phyloP scores from a whole-genome alignment of 352 stramenopile genomes.

The Phytophthora nicotianae region DNA sequence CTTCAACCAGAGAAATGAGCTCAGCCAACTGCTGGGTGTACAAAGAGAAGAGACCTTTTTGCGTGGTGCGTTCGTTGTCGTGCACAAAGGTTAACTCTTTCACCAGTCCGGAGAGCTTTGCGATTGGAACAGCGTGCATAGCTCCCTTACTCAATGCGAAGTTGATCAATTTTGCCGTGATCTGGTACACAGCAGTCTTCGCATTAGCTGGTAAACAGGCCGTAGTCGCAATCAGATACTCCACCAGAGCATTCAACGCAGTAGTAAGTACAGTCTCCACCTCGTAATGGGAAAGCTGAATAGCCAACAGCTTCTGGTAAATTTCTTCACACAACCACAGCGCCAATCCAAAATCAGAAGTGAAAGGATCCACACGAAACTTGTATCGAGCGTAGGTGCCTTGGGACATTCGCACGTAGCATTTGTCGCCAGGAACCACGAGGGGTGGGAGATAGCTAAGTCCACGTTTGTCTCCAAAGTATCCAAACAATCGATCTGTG shows the following conservation, averaged over 20 bases:
- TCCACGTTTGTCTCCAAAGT: slow-evolving; percentile 75
- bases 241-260: slow-evolving; percentile 49
- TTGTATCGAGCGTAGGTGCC: slow-evolving; percentile 80
- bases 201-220: slow-evolving; percentile 45
- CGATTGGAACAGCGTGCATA: slow-evolving; percentile 59
- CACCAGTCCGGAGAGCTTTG: slow-evolving; percentile 57
- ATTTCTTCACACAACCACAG: slow-evolving; percentile 76
- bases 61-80: slow-evolving; percentile 64
- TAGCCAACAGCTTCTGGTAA: slow-evolving; percentile 58
- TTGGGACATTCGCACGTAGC: slow-evolving; percentile 69
- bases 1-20: slow-evolving; percentile 64
- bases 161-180: slow-evolving; percentile 69
- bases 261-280: slow-evolving; percentile 66
- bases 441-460: slow-evolving; percentile 71
- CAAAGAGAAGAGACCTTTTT: slow-evolving; percentile 68
- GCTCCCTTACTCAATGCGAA: slow-evolving; percentile 62
- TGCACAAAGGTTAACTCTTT: slow-evolving; percentile 64
- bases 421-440: slow-evolving; percentile 60
- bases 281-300: slow-evolving; percentile 62
- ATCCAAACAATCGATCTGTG: slow-evolving; percentile 67
- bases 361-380: slow-evolving; percentile 75
- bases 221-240: slow-evolving; percentile 48
- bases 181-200: slow-evolving; percentile 58
- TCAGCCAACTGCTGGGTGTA: slow-evolving; percentile 73
- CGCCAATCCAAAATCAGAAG: slow-evolving; percentile 70